A percentile compares a stretch with the other conserved stretches of the same genome.
phyloP scores from a whole-genome alignment of 139 green algal genomes.

The Ostreobium quekettii region DNA sequence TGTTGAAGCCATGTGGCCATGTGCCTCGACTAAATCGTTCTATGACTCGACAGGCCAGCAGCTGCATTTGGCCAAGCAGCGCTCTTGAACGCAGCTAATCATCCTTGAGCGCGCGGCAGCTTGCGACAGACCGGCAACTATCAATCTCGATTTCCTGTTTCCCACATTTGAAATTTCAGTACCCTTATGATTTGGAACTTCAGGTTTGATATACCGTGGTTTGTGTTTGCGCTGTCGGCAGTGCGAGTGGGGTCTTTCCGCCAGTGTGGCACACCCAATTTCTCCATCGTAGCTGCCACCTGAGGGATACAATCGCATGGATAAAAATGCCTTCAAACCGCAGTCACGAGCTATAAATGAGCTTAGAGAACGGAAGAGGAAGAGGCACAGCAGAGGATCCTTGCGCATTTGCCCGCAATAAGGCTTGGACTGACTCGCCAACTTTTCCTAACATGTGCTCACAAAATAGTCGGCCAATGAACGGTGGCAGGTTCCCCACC shows the following conservation, averaged over 20 bases:
- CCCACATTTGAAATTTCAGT: too few relatives aligned
- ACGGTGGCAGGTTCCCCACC: too few relatives aligned
- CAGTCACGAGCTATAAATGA: not conserved
- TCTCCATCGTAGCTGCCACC: conserved; percentile 27
- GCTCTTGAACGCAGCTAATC: too few relatives aligned
- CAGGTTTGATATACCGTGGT: conserved; percentile 64
- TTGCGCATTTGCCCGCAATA: not conserved
- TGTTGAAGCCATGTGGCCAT: not conserved
- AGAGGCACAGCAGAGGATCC: not conserved
- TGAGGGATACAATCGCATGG: too few relatives aligned
- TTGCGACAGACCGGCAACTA: not conserved
- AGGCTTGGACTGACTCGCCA: too few relatives aligned
- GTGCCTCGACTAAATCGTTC: too few relatives aligned
- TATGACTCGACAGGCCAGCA: not conserved
- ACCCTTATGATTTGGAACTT: conserved; percentile 68
- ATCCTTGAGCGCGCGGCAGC: not conserved
- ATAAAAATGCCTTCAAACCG: not conserved
- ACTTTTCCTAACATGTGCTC: too few relatives aligned
- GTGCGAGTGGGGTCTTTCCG: conserved; percentile 27
- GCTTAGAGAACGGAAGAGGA: not conserved
- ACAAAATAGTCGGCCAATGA: too few relatives aligned
- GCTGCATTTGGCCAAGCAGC: not conserved
- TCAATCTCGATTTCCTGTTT: not conserved
- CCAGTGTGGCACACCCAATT: conserved; percentile 33
- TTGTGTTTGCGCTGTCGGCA: conserved; percentile 31